These are phyloP conservation scores for Starmera amethionina DNA, from an alignment of 805 yeast genomes.

Conservation along the genomic window DNA sequence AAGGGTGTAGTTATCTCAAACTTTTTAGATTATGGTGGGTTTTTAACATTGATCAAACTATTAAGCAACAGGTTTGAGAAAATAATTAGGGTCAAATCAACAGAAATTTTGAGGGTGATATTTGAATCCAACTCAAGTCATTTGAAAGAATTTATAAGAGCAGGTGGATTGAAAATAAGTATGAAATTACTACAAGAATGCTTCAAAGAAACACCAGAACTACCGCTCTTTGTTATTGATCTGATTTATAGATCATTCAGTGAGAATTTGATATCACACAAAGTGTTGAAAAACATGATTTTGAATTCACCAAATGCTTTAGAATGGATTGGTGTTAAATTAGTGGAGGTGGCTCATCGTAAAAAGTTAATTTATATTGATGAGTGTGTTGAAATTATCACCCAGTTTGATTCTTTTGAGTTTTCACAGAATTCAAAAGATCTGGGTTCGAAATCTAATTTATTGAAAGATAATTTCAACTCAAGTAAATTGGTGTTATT, in stretches of 20 bases:
- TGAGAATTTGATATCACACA: constrained; percentile 27
- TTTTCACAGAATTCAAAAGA: constrained; percentile 22
- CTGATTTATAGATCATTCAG: constrained; percentile 26
- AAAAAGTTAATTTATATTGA: constrained; percentile 13
- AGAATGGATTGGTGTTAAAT: constrained; percentile 31
- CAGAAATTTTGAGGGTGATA: constrained; percentile 2
- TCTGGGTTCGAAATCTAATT: too few relatives aligned
- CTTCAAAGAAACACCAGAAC: constrained; percentile 27
- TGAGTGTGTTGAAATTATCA: constrained; percentile 24
- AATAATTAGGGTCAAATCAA: background rate
- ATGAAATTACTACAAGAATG: constrained; percentile 36
- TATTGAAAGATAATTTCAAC: background rate
- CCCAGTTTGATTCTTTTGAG: constrained; percentile 24
- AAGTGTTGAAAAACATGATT: constrained; percentile 31
- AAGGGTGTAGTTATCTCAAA: background rate
- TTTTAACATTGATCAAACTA: constrained; percentile 5
- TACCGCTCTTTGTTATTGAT: constrained; percentile 28
- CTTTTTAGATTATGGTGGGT: constrained; percentile 13
- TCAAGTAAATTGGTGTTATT: constrained; percentile 27
- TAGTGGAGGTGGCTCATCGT: constrained; percentile 18
- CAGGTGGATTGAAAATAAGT: constrained; percentile 33
- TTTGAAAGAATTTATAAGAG: constrained; percentile 30
- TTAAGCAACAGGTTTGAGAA: constrained; percentile 1
- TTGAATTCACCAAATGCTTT: constrained; percentile 26
- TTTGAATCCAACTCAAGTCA: constrained; percentile 22